Percentiles rank a stretch among this genome's conserved stretches.
These are phyloP conservation scores for Aspergillus sp. DNA, from an alignment of 2,329 filamentous ascomycete species.

Conservation along the genomic window DNA sequence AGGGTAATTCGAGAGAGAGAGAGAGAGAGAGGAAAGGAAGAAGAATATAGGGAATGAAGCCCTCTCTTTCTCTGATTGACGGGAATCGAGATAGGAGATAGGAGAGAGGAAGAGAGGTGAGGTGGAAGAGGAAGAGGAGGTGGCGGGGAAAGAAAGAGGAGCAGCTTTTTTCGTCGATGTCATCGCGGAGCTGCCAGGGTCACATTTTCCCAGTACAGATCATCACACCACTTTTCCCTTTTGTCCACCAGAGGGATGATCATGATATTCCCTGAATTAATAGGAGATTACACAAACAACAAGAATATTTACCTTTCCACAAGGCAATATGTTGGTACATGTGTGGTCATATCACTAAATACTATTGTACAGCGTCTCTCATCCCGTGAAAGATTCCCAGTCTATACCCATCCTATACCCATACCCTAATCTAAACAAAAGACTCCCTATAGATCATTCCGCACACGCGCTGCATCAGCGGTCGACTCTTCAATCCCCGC, in stretches of 20 bases:
- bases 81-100: not conserved
- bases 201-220: not conserved
- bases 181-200: slow-evolving; percentile 7
- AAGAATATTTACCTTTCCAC: not conserved
- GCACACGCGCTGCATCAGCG: slow-evolving; percentile 41
- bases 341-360: not conserved
- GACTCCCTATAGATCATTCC: slow-evolving; percentile 25
- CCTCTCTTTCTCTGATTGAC: no score
- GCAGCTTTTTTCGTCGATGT: slow-evolving; percentile 8
- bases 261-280: no score
- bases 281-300: no score
- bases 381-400: not conserved
- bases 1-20: not conserved
- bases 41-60: not conserved
- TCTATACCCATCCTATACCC: not conserved
- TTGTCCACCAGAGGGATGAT: no score
- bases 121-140: not conserved
- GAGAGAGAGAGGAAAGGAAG: not conserved
- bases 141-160: slow-evolving; percentile 9
- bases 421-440: not conserved
- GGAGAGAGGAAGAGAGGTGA: not conserved
- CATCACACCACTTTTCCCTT: not conserved
- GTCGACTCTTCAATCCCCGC: slow-evolving; percentile 30
- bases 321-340: not conserved
- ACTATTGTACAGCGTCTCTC: not conserved